Conservation (phyloP, 1,284 basidiomycete genomes). For the Ganoderma resinaceum region DNA sequence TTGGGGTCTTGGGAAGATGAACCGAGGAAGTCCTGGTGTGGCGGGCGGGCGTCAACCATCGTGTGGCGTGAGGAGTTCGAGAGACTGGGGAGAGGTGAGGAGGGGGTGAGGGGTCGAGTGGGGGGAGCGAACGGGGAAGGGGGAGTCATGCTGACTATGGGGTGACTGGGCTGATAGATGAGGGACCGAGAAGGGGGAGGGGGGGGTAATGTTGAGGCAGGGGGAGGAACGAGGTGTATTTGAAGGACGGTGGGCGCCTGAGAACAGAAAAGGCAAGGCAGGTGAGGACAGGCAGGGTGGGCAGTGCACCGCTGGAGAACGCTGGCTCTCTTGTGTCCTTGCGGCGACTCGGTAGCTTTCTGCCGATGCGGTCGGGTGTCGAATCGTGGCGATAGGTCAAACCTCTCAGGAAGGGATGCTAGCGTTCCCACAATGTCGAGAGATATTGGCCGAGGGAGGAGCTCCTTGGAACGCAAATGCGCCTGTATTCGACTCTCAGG, state of each 20-base stretch:
- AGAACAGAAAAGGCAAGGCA: constrained; percentile 16
- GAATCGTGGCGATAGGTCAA: constrained; percentile 5
- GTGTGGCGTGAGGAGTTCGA: constrained; percentile 6
- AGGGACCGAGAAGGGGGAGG: not conserved
- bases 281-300: not conserved
- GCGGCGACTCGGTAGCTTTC: constrained; percentile 2
- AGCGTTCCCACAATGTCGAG: not conserved
- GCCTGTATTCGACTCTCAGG: constrained; percentile 5
- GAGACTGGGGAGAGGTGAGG: constrained; percentile 11
- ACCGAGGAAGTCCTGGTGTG: constrained; percentile 20
- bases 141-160: not conserved
- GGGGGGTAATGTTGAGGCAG: not conserved
- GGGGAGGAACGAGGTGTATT: constrained; percentile 9
- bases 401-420: not conserved
- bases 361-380: not conserved
- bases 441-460: not conserved
- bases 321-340: not conserved
- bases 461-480: constrained; percentile 15
- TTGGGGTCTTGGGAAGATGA: constrained; percentile 16
- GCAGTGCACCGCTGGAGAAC: constrained; percentile 5
- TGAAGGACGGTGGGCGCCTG: constrained; percentile 12
- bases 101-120: constrained; percentile 1
- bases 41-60: constrained; percentile 9
- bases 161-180: constrained; percentile 3
- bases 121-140: constrained; percentile 3